These are phyloP conservation scores for Naegleria gruberi DNA, from an alignment of 208 protist species.

Conservation along the genomic window DNA sequence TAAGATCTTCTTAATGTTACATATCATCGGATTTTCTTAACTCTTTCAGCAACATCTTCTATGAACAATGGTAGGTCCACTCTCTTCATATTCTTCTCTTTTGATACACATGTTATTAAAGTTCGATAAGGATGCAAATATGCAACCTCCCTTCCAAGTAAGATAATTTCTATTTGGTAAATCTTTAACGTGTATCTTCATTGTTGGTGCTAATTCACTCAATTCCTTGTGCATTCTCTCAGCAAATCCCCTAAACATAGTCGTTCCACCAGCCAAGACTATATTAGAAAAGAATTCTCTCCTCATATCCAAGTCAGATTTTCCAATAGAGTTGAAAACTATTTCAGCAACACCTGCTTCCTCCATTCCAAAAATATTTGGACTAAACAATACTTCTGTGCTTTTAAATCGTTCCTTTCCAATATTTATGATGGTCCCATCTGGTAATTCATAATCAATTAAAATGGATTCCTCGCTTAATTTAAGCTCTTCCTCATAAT, in stretches of 20 bases:
- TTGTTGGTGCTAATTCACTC: conserved; percentile 45
- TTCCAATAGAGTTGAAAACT: conserved; percentile 53
- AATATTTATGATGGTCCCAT: too few species aligned
- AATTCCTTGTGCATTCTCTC: conserved; percentile 66
- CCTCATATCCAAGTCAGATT: conserved; percentile 71
- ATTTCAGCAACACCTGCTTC: too few species aligned
- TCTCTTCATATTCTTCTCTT: conserved; percentile 58
- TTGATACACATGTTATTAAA: conserved; percentile 67
- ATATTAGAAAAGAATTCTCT: conserved; percentile 82
- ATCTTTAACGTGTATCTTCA: conserved; percentile 90
- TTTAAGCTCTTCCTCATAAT: neutral
- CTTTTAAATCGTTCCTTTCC: too few species aligned
- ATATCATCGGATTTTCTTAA: too few species aligned
- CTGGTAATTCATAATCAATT: too few species aligned
- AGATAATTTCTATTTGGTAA: conserved; percentile 89
- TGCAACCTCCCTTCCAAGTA: conserved; percentile 92
- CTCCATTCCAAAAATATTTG: too few species aligned
- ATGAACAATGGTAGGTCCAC: too few species aligned
- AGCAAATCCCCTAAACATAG: conserved; percentile 67
- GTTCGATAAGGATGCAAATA: conserved; percentile 52
- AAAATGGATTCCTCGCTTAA: neutral
- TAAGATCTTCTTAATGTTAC: too few species aligned
- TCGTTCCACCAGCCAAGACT: conserved; percentile 75
- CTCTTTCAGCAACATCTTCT: too few species aligned
- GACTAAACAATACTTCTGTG: too few species aligned